These are phyloP conservation scores for Diaporthe velutina DNA, from an alignment of 2,329 filamentous ascomycete genomes.

Conservation along the genomic window DNA sequence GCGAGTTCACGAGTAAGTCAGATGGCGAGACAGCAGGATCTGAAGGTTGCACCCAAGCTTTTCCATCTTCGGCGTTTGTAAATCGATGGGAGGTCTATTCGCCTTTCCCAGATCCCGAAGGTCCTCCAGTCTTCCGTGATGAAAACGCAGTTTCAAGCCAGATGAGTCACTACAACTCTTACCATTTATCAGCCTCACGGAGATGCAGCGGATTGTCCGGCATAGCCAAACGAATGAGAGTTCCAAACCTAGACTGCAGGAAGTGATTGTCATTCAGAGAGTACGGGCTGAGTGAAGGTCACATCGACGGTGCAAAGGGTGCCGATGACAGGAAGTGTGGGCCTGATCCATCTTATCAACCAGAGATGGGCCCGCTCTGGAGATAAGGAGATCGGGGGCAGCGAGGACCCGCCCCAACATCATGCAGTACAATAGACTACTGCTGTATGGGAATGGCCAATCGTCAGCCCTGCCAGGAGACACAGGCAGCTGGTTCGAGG, in stretches of 20 bases:
- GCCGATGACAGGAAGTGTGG: conserved; percentile 33
- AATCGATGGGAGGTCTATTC: neutral
- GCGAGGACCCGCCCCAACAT: conserved; percentile 20
- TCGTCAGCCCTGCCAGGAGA: conserved; percentile 25
- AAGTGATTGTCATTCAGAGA: neutral
- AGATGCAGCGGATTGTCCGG: neutral
- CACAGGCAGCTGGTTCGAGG: neutral
- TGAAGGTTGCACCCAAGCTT: conserved; percentile 14
- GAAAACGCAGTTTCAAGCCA: neutral
- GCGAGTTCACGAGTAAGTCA: conserved; percentile 32
- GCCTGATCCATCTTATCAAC: conserved; percentile 33
- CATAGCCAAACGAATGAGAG: neutral
- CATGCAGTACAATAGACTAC: conserved; percentile 9
- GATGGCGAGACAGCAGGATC: conserved; percentile 5
- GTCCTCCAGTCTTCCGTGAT: conserved; percentile 2
- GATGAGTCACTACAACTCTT: neutral
- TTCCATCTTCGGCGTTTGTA: conserved; percentile 14
- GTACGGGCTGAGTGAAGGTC: neutral
- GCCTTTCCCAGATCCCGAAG: conserved; percentile 10
- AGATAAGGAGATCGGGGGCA: conserved; percentile 33
- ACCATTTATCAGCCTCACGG: neutral
- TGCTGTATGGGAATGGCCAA: conserved; percentile 3
- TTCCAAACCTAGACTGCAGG: neutral
- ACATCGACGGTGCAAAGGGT: conserved; percentile 3
- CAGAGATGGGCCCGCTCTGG: conserved; percentile 4